These are phyloP conservation scores for Echium plantagineum DNA, from an alignment of 257 asterid species.

Conservation along the genomic window DNA sequence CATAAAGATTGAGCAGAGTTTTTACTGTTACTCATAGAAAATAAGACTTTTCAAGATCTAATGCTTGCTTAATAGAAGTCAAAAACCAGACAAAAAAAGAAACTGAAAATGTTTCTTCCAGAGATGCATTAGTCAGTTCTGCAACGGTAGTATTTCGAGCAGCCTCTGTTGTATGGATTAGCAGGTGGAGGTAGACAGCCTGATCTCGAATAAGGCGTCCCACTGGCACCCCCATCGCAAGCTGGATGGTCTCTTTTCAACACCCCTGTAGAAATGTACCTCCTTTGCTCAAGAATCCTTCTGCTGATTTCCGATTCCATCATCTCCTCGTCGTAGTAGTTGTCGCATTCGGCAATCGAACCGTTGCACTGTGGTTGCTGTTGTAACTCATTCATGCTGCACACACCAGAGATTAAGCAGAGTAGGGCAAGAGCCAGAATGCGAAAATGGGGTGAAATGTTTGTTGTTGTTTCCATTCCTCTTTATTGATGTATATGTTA, in stretches of 20 bases:
- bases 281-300: slow-evolving; percentile 38
- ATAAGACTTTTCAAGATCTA: background rate
- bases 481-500: background rate
- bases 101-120: too few relatives aligned
- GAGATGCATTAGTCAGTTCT: slow-evolving; percentile 8
- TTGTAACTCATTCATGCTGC: slow-evolving; percentile 6
- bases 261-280: slow-evolving; percentile 47
- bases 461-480: slow-evolving; percentile 19
- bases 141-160: slow-evolving; percentile 49
- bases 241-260: slow-evolving; percentile 56
- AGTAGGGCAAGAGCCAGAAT: slow-evolving; percentile 18
- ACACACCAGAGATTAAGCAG: slow-evolving; percentile 10
- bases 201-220: slow-evolving; percentile 36
- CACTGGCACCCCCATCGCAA: slow-evolving; percentile 35
- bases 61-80: background rate
- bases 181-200: slow-evolving; percentile 53
- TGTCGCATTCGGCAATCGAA: slow-evolving; percentile 33
- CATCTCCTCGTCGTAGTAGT: slow-evolving; percentile 23
- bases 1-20: background rate
- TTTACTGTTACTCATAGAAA: background rate
- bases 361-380: slow-evolving; percentile 19
- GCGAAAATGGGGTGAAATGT: slow-evolving; percentile 5
- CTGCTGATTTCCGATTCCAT: slow-evolving; percentile 53
- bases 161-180: slow-evolving; percentile 43
- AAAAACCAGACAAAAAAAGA: background rate